Base-by-base conservation (phyloP, 345 rosid genomes). In the Hypericum perforatum region DNA sequence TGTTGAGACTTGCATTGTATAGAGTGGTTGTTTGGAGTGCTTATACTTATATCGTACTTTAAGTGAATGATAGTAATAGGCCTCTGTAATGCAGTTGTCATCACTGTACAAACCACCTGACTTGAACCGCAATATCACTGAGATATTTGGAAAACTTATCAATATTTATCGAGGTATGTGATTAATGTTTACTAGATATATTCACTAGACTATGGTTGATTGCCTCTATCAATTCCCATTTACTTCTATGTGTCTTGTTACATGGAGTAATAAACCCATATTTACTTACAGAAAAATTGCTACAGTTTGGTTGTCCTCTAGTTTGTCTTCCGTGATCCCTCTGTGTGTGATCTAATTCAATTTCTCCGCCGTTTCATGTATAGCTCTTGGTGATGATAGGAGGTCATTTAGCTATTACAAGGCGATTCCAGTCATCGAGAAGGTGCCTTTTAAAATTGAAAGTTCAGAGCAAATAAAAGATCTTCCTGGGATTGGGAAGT, bases 401-500 rank as follows among this genome's bases (percentile, higher is more conserved):
- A 76, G 95, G 60, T 92, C 98, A 43, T 88, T 85, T 65, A 92
- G 96, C 86, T 88, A 92, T 69, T 54, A 85, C 79, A 88, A 92
- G 75, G 95, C 90, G 62, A 85, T 88, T 29, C 70, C 85, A 3
- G 88, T 85, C 44, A 77, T 85, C 63, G 98, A 87, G 76, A 91
- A 87, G 74, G 61, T 85, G 63, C 90, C 95, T 41, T 75, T 81
- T 62, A 82, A 68, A 78, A 82, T 92, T 69, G 86, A 81, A 71
- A 88, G 94, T 52, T 76, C 72, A 55, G 90, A 85, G 48, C 90
- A 88, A 75, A 82, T 85, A 49, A 88, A 88, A 63, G 59, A 74
- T 62, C 81, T 85, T 54, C 90, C 98, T 56, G 82, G 89, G 46
- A 88, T 92, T 67, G 98, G 98, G 39, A 92, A 88, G 78, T 80